Conservation (phyloP, 495 filamentous ascomycete genomes). For the Evansstolkia leycettana region DNA sequence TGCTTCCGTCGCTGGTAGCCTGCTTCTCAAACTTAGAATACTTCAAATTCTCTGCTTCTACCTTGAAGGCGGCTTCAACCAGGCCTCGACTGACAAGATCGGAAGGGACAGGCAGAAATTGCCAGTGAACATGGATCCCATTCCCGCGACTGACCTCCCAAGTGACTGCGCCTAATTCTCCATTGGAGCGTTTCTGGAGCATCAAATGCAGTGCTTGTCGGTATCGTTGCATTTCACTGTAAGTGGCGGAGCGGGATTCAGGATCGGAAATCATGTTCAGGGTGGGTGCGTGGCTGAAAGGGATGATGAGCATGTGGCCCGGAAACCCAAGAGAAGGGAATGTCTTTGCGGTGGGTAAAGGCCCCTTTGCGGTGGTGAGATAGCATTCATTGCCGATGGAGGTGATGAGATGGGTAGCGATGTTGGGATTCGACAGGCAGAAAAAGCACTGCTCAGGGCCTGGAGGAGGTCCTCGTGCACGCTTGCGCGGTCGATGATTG, state of each 20-base stretch:
- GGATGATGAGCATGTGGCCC: slow-evolving; percentile 82
- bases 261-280: slow-evolving; percentile 45
- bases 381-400: slow-evolving; percentile 78
- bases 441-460: slow-evolving; percentile 83
- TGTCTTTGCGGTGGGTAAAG: slow-evolving; percentile 55
- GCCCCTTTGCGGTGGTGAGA: slow-evolving; percentile 84
- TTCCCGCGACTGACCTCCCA: slow-evolving; percentile 74
- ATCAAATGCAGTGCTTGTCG: slow-evolving; percentile 60
- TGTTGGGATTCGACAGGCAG: slow-evolving; percentile 72
- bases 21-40: slow-evolving; percentile 41
- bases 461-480: slow-evolving; percentile 45
- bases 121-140: slow-evolving; percentile 87
- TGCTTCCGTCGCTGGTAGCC: slow-evolving; percentile 23
- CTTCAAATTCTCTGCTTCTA: slow-evolving; percentile 65
- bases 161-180: slow-evolving; percentile 64
- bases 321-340: slow-evolving; percentile 66
- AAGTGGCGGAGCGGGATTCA: slow-evolving; percentile 41
- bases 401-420: slow-evolving; percentile 78
- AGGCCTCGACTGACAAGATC: slow-evolving; percentile 52
- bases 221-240: slow-evolving; percentile 70
- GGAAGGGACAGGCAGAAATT: slow-evolving; percentile 69
- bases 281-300: slow-evolving; percentile 64
- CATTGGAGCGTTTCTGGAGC: slow-evolving; percentile 33
- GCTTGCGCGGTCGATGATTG: slow-evolving; percentile 37
- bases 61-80: slow-evolving; percentile 73